Base-by-base conservation (phyloP, 768 basidiomycete species). In the Mycena alexandri region DNA sequence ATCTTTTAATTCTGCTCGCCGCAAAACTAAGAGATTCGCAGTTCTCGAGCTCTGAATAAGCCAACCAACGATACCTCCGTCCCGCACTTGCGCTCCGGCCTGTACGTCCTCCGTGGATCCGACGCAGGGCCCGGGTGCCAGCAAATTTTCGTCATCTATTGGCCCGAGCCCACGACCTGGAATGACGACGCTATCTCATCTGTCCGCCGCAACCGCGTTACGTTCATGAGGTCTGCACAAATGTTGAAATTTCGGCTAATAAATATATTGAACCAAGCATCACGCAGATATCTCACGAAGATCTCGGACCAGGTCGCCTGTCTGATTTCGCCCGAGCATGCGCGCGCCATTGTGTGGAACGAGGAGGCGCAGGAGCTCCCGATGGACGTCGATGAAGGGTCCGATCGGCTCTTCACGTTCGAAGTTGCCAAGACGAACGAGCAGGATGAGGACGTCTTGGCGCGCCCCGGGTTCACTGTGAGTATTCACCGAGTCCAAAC, bases 121-220 rank as follows among this genome's bases (percentile, higher is more conserved):
- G 38, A 29, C n/a, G 52, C n/a, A 24, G 48, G 53, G 22, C 33
- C 63, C 0, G 66, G 67, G 2, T 29, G 50, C 2, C 73, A 79
- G 25, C 72, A 78, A 24, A 55, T 85, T 9, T 87, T 85, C 55
- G 80, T 87, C 16, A 69, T 90, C 8, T 89, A 87, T 62, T 90
- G 90, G 89, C 89, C 89, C 0, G 87, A 90, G 65, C 80, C 86
- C 34, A 80, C 76, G 0, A 89, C 89, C 0, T 90, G 89, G 89
- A 73, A 84, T 38, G 87, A 89, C 72, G 75, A 79, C 16, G 83
- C 86, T 0, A 41, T 76, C 8, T 77, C 82, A 1, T 77, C 86
- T 5, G 81, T 86, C 53, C 72, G 79, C 33, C 81, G 84, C 3
- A 90, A 89, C 75, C 80, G 89, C 8, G 78, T 85, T 3, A 87